Evolutionary conservation across 2,329 filamentous ascomycete genomes (phyloP), one percentile per base, ranked within the genome.

Genomic region (Aspergillus sp.): DNA sequence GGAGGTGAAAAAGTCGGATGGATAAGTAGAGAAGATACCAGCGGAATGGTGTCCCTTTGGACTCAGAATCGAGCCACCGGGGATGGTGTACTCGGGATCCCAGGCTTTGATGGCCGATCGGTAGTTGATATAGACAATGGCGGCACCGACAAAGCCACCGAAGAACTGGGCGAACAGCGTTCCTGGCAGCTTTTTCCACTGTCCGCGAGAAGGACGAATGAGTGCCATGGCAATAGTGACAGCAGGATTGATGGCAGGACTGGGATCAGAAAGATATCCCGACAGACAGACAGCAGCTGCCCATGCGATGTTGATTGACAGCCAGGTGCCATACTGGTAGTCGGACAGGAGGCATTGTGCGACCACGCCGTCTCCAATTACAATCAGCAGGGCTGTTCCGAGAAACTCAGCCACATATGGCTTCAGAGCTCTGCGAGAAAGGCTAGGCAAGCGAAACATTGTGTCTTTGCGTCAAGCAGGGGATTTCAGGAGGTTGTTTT

Each of bases 231-330:
- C 50, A 13, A 61, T 47, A 10, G 56, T 58, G 33, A 53, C 51
- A 6, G 58, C 58, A 1, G 59, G 59, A 31, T 62, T 61, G 38
- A 59, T 61, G 9, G 51, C 43, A 6, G 59, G 59, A 33, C 59
- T 54, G 12, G 59, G 59, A 33, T 61, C 51, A 27, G 50, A 44
- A 2, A 61, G 30, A 40, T 61, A 62, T 43, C 57, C 47, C 2
- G 60, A 56, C 6, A 62, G 48, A 36, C 48, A 54, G 28, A 62
- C 60, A 0, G 60, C 60, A 8, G 57, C 42, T 2, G 60, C 60
- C 60, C 60, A 62, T 29, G 60, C 57, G 5, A 64, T 40, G 44
- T 64, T 64, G 45, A 64, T 64, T 13, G 61, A 64, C 8, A 64
- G 30, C 60, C 60, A 62, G 41, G 60, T 62, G 42, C 60, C 60